Evolutionary conservation across 768 basidiomycete species (phyloP).

Genomic region (Suillus subaureus): DNA sequence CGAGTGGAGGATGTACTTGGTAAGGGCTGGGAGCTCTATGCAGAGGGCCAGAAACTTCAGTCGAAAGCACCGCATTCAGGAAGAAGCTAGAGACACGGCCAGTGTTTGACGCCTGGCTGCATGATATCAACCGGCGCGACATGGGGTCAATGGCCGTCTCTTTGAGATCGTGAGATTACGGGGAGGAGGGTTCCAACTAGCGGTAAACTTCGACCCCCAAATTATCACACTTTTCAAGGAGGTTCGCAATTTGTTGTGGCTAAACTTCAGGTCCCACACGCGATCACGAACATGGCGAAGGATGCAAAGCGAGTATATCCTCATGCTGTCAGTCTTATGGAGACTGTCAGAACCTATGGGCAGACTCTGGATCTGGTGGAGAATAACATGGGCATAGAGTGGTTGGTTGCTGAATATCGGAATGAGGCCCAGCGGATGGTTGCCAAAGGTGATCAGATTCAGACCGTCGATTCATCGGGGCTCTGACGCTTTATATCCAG

Average conservation of each 20-base stretch:
- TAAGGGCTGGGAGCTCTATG: constrained; percentile 98
- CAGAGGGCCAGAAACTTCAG: constrained; percentile 98
- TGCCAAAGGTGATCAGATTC: constrained; percentile 59
- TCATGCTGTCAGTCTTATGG: constrained; percentile 97
- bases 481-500: constrained; percentile 39
- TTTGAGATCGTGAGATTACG: constrained; percentile 86
- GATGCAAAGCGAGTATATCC: constrained; percentile 98
- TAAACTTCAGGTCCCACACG: constrained; percentile 95
- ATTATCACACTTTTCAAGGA: constrained; percentile 99
- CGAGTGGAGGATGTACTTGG: constrained; percentile 98
- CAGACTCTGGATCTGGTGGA: constrained; percentile 94
- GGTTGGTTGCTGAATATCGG: constrained; percentile 92
- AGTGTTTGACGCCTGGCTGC: constrained; percentile 95
- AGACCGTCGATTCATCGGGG: neutral
- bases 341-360: constrained; percentile 96
- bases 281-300: constrained; percentile 95
- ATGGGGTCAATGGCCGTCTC: constrained; percentile 88
- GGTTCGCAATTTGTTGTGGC: constrained; percentile 92
- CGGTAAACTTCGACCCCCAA: constrained; percentile 97
- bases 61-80: constrained; percentile 90
- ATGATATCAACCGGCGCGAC: constrained; percentile 91
- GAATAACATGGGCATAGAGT: constrained; percentile 87
- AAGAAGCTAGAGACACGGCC: constrained; percentile 95
- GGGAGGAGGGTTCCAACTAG: constrained; percentile 81
- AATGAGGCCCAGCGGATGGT: constrained; percentile 95